phyloP scores from a whole-genome alignment of 179 eudicot species.

The Beta corolliflora region DNA sequence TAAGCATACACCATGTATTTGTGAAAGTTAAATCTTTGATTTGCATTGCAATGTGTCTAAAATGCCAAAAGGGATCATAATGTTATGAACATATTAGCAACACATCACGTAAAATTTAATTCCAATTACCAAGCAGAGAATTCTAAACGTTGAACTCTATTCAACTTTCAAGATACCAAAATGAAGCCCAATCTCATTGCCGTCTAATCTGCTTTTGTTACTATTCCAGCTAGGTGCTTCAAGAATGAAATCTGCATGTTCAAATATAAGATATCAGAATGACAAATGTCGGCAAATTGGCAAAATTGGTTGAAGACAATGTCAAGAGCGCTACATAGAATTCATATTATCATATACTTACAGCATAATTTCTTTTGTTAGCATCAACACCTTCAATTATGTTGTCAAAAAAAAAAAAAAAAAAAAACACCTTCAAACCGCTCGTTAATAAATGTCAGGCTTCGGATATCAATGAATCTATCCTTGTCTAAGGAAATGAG shows the following conservation, averaged over 20 bases:
- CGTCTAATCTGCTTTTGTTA: slow-evolving; percentile 26
- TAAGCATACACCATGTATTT: too few species aligned
- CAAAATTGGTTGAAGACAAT: too few species aligned
- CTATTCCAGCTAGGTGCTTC: slow-evolving; percentile 25
- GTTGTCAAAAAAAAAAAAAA: too few species aligned
- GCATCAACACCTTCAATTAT: too few species aligned
- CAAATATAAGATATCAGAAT: not conserved
- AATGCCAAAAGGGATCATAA: too few species aligned
- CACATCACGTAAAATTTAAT: not conserved
- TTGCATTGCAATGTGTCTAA: too few species aligned
- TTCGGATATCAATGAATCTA: not conserved
- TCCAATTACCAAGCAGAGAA: not conserved
- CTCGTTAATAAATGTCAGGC: slow-evolving; percentile 13
- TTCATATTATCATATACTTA: not conserved
- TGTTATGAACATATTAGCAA: too few species aligned
- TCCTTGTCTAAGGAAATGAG: not conserved
- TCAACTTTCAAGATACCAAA: slow-evolving; percentile 6
- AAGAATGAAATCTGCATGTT: slow-evolving; percentile 20
- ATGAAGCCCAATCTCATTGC: slow-evolving; percentile 28
- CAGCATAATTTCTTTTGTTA: slow-evolving; percentile 2
- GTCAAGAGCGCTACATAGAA: not conserved
- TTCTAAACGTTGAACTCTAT: not conserved
- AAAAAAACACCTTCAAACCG: slow-evolving; percentile 8
- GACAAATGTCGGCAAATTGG: not conserved
- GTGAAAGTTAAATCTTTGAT: too few species aligned